Conservation (phyloP, 345 rosid genomes). For the Pelargonium nanum region DNA sequence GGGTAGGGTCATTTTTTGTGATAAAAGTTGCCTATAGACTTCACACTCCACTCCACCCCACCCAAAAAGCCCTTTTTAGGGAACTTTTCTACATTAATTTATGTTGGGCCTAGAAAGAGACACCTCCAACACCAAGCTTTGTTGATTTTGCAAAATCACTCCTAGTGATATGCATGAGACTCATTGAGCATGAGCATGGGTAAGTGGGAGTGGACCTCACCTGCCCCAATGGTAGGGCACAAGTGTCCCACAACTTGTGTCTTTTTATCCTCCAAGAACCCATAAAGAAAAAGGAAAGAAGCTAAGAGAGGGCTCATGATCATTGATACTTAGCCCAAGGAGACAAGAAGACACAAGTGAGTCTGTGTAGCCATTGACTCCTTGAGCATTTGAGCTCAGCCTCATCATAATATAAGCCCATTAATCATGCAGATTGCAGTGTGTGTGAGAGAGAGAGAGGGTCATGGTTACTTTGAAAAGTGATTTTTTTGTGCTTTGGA, state of each 20-base stretch:
- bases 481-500: slow-evolving; percentile 28
- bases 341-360: slow-evolving; percentile 46
- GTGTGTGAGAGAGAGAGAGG: slow-evolving; percentile 6
- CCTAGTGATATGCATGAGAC: background rate
- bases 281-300: background rate
- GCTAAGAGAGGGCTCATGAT: slow-evolving; percentile 8
- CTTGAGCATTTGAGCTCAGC: background rate
- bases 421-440: slow-evolving; percentile 22
- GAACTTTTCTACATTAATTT: background rate
- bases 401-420: slow-evolving; percentile 23
- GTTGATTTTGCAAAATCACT: slow-evolving; percentile 24
- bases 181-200: background rate
- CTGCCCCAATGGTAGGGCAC: slow-evolving; percentile 19
- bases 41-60: too few relatives aligned
- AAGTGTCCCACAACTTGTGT: slow-evolving; percentile 7
- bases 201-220: slow-evolving; percentile 14
- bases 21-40: too few relatives aligned
- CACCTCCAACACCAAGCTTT: slow-evolving; percentile 11
- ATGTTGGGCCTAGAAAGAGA: slow-evolving; percentile 16
- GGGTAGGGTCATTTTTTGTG: slow-evolving; percentile 21
- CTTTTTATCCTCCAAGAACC: background rate
- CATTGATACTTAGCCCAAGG: slow-evolving; percentile 17
- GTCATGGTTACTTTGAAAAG: slow-evolving; percentile 18
- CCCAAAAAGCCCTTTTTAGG: background rate
- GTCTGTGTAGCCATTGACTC: slow-evolving; percentile 42